These are phyloP conservation scores for Lojkania enalia DNA, from an alignment of 2,329 filamentous ascomycete genomes.

Conservation along the genomic window DNA sequence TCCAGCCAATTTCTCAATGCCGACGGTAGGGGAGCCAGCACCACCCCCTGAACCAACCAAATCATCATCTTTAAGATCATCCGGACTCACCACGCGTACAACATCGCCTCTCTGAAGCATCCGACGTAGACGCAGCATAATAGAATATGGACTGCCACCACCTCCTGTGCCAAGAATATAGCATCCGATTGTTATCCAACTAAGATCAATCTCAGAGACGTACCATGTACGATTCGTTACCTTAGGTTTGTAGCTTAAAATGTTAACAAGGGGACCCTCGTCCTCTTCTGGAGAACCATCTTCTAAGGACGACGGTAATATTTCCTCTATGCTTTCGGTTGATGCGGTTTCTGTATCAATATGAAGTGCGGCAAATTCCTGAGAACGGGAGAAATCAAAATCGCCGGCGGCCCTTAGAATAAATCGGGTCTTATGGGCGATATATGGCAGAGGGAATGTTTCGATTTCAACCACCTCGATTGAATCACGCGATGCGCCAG, in stretches of 20 bases:
- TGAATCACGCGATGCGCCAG: conserved; percentile 40
- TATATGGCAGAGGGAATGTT: conserved; percentile 60
- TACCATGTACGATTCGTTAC: conserved; percentile 48
- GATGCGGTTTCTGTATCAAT: conserved; percentile 15
- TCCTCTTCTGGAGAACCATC: conserved; percentile 22
- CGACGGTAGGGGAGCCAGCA: conserved; percentile 50
- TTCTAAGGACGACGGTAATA: conserved; percentile 20
- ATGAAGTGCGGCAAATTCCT: conserved; percentile 29
- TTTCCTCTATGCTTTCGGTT: conserved; percentile 10
- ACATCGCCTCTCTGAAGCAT: conserved; percentile 46
- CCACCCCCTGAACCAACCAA: conserved; percentile 51
- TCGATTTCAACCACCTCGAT: conserved; percentile 44
- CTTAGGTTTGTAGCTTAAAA: conserved; percentile 46
- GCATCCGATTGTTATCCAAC: conserved; percentile 52
- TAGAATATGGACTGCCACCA: conserved; percentile 52
- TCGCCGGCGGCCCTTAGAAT: conserved; percentile 62
- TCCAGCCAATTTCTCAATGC: conserved; percentile 48
- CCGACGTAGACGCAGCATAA: conserved; percentile 48
- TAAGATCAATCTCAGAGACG: conserved; percentile 50
- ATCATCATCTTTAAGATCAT: conserved; percentile 50
- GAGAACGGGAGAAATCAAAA: conserved; percentile 43
- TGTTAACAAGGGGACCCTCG: conserved; percentile 25
- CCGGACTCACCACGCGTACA: conserved; percentile 48
- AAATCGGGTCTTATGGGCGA: conserved; percentile 54
- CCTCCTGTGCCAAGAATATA: conserved; percentile 55